Base-by-base conservation (phyloP, 371 early-diverging fungal species). In the Mortierella sp. region DNA sequence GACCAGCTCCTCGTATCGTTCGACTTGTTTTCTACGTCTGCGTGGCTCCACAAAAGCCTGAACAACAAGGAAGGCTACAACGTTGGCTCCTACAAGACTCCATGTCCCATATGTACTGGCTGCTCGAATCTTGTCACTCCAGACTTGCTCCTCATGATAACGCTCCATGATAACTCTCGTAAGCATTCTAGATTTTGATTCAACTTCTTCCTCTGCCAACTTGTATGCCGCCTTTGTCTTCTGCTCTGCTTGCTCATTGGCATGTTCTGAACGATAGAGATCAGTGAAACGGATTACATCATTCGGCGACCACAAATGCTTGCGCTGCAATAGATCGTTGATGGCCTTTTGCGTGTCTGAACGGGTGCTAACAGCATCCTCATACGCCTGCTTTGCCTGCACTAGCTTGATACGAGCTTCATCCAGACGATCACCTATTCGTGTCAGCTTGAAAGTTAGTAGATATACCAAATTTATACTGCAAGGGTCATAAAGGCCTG, bases 111-210 rank as follows among this genome's bases (percentile, higher is more conserved):
- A 94, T 0, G 96, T 97, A 69, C 92, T 92, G 4, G 94, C 93
- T 23, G 91, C 89, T 10, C 98, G 93, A 59, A 98, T 97, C 86
- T 98, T 97, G 87, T 98, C 98, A 67, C 94, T 94, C 94, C 96
- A 98, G n/a, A 97, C 86, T 80, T 97, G 97, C 68, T 98, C 98
- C 75, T 94, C 95, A 63, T 95, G 94, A 72, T 95, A 96, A 19
- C 95, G 83, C 55, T 90, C 89, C 85, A 91, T 90, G 42, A 95
- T 95, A 0, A 91, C 87, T n/a, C 83, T 83, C 0, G 93, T 92
- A 54, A 95, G 68, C 22, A 84, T 88, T 68, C 89, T 85, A 51
- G 93, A 94, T 26, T 87, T 87, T 19, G 85, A 82, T 51, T 95
- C 95, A 65, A 94, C 94, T n/a, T 89, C 78, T 37, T 87, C 78